These are phyloP conservation scores for Candida dajiaensis DNA, from an alignment of 805 yeast genomes.

Conservation along the genomic window DNA sequence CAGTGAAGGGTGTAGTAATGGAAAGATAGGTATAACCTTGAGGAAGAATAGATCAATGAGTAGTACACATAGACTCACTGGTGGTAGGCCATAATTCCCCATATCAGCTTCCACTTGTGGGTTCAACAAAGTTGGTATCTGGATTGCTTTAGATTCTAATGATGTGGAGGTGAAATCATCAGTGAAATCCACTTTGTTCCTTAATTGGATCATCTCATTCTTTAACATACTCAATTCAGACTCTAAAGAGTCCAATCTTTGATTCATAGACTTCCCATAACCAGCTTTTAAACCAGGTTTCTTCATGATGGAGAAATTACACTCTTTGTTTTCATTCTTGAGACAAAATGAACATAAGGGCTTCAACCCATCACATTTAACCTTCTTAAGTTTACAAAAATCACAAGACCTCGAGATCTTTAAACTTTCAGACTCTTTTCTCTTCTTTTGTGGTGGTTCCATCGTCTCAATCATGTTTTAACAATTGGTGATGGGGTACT, in stretches of 20 bases:
- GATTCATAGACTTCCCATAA: slow-evolving; percentile 18
- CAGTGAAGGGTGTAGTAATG: slow-evolving; percentile 17
- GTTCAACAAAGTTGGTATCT: slow-evolving; percentile 16
- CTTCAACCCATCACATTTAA: slow-evolving; percentile 19
- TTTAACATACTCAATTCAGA: slow-evolving; percentile 8
- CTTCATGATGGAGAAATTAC: slow-evolving; percentile 16
- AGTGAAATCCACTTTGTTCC: background rate
- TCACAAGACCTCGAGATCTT: slow-evolving; percentile 20
- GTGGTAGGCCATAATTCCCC: slow-evolving; percentile 9
- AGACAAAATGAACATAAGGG: slow-evolving; percentile 17
- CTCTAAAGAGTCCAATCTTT: slow-evolving; percentile 16
- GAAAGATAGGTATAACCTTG: slow-evolving; percentile 17
- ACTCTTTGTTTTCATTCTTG: slow-evolving; percentile 8
- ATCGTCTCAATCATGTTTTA: background rate
- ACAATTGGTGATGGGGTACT: background rate
- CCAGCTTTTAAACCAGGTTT: slow-evolving; percentile 22
- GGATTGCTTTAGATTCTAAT: slow-evolving; percentile 4
- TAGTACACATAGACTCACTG: slow-evolving; percentile 9
- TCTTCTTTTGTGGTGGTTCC: slow-evolving; percentile 1
- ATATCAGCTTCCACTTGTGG: slow-evolving; percentile 3
- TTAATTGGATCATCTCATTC: slow-evolving; percentile 2
- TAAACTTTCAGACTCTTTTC: background rate
- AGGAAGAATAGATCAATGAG: slow-evolving; percentile 18
- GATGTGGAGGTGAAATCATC: background rate
- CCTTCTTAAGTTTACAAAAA: slow-evolving; percentile 17